A percentile compares a stretch with the other conserved stretches of the same genome.
These are phyloP conservation scores for Aspergillus olivimuriae DNA, from an alignment of 495 filamentous ascomycete species.

Conservation along the genomic window DNA sequence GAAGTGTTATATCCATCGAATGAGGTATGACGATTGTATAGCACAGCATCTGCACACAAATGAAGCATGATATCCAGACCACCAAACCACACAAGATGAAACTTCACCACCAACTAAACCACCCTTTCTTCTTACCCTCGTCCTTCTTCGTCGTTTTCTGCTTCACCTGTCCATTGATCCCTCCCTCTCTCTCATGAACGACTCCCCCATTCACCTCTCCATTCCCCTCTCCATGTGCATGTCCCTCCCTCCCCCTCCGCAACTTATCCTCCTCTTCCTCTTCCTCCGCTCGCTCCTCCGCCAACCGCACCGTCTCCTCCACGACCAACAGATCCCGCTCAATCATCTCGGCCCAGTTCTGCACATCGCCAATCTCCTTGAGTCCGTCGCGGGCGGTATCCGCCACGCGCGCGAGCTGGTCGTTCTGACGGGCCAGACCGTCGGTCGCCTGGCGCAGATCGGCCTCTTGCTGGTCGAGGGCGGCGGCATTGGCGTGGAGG, in stretches of 20 bases:
- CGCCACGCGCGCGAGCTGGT: slow-evolving; percentile 60
- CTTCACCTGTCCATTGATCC: background rate
- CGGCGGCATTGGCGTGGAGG: slow-evolving; percentile 65
- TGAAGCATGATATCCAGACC: background rate
- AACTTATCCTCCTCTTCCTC: background rate
- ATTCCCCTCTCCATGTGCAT: slow-evolving; percentile 2
- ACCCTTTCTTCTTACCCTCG: slow-evolving; percentile 13
- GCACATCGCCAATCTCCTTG: slow-evolving; percentile 92
- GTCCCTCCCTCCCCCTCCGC: slow-evolving; percentile 1
- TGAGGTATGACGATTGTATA: slow-evolving; percentile 13
- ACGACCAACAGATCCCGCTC: slow-evolving; percentile 85
- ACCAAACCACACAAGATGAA: too few relatives aligned
- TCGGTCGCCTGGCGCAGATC: slow-evolving; percentile 60
- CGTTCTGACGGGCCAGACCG: slow-evolving; percentile 64
- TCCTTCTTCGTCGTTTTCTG: slow-evolving; percentile 5
- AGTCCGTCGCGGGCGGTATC: slow-evolving; percentile 63
- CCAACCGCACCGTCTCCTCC: slow-evolving; percentile 77
- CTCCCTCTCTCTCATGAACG: slow-evolving; percentile 2
- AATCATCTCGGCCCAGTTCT: slow-evolving; percentile 97
- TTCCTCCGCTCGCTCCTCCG: slow-evolving; percentile 28
- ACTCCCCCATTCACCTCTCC: slow-evolving; percentile 12
- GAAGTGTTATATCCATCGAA: slow-evolving; percentile 69
- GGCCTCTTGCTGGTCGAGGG: slow-evolving; percentile 65
- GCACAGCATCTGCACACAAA: background rate
- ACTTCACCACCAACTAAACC: slow-evolving; percentile 32